Evolutionary conservation across 2,329 filamentous ascomycete species (phyloP).

Genomic region (Talaromyces sp.): DNA sequence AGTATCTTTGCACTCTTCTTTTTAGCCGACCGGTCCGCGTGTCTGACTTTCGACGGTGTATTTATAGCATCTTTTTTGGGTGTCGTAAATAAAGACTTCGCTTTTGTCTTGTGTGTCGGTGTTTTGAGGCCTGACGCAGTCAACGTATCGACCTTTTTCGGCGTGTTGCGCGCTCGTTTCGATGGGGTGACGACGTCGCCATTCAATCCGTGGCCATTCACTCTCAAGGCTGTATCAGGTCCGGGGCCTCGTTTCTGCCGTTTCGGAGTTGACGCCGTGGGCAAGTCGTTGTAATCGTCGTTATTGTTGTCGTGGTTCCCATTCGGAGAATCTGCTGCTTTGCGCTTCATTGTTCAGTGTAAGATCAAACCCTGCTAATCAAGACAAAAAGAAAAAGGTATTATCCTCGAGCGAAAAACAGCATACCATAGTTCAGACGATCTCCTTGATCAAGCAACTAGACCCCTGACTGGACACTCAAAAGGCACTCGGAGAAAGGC

Average conservation of each 20-base stretch:
- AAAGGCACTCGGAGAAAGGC: neutral
- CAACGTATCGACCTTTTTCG: conserved; percentile 30
- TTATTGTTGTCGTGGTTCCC: conserved; percentile 28
- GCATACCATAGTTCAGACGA: conserved; percentile 17
- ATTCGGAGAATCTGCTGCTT: conserved; percentile 33
- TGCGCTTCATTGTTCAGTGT: conserved; percentile 39
- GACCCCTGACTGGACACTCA: neutral
- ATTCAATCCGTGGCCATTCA: conserved; percentile 27
- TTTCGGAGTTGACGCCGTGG: conserved; percentile 38
- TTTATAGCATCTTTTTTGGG: conserved; percentile 31
- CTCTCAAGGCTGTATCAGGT: neutral
- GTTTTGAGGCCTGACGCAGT: conserved; percentile 37
- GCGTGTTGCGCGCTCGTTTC: conserved; percentile 30
- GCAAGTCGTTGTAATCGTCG: conserved; percentile 28
- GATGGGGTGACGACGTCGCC: conserved; percentile 27
- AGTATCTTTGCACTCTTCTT: conserved; percentile 77
- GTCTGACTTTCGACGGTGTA: conserved; percentile 64
- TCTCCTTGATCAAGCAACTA: conserved; percentile 1
- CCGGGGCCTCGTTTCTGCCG: conserved; percentile 30
- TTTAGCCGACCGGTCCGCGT: conserved; percentile 79
- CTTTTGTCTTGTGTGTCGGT: conserved; percentile 35
- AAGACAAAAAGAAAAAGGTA: neutral
- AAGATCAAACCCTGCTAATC: neutral
- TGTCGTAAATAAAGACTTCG: conserved; percentile 39
- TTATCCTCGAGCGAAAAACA: neutral